Conservation (phyloP, 495 filamentous ascomycete genomes). For the Hypoxylon fragiforme region DNA sequence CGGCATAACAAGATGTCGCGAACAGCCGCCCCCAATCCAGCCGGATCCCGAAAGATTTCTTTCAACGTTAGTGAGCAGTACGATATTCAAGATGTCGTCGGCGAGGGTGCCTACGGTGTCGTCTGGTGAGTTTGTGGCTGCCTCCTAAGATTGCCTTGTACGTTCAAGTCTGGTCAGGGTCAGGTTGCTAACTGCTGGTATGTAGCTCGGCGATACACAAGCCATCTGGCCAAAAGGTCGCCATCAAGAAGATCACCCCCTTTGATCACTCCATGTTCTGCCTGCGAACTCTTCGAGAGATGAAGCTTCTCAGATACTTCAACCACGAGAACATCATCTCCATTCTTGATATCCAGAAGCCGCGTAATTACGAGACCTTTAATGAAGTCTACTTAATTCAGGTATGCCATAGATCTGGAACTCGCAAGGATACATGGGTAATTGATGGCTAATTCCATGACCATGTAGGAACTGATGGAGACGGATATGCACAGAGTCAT, state of each 20-base stretch:
- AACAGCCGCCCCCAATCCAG: slow-evolving; percentile 46
- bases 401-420: slow-evolving; percentile 52
- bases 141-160: not conserved
- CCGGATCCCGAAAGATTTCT: slow-evolving; percentile 90
- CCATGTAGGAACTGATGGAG: slow-evolving; percentile 90
- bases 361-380: slow-evolving; percentile 91
- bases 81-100: slow-evolving; percentile 98
- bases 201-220: slow-evolving; percentile 94
- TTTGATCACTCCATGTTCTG: slow-evolving; percentile 99
- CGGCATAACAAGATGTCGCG: slow-evolving; percentile 42
- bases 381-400: slow-evolving; percentile 99
- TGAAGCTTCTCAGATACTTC: slow-evolving; percentile 99
- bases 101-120: slow-evolving; percentile 97
- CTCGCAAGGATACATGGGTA: not conserved
- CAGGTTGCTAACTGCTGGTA: slow-evolving; percentile 37
- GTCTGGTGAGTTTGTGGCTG: slow-evolving; percentile 77
- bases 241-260: slow-evolving; percentile 99
- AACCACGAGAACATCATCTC: slow-evolving; percentile 99
- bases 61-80: slow-evolving; percentile 99
- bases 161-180: too few species aligned
- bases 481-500: slow-evolving; percentile 99
- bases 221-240: slow-evolving; percentile 97
- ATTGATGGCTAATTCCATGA: slow-evolving; percentile 17
- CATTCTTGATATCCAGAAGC: slow-evolving; percentile 98
- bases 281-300: slow-evolving; percentile 93